Base-by-base conservation (phyloP, 1,139 yeast species). In the Arxiozyma bovina region DNA sequence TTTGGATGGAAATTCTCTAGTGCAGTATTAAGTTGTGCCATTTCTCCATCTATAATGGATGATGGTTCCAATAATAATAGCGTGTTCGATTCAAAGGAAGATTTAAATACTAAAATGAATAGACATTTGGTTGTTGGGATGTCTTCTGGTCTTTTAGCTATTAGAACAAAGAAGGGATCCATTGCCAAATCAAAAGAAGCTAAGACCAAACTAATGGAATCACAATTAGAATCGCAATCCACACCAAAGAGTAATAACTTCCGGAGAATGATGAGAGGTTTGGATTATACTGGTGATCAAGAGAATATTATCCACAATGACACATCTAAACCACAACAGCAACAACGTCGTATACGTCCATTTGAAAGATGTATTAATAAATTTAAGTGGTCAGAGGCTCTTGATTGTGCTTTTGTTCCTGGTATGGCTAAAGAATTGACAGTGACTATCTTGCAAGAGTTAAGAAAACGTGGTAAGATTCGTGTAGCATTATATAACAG, bases 1-100 rank as follows among this genome's bases (percentile, higher is more conserved):
- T 93, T 90, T 70, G 98, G 98, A 47, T 93, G 98, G 98, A 93
- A 91, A 70, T 91, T 87, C 66, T 96, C 96, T 45, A 90, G 94
- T 18, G 95, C 96, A 46, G 96, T 93, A 0, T 75, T 93, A 61
- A 78, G 90, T 63, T 84, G 96, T 68, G 98, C 91, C 9, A 86
- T 91, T 12, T 87, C 96, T 11, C 98, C 98, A 22, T 83, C 85
- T 58, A 45, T 45, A 25, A 21, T 45, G 17, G 27, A 20, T 20
- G 41, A 45, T 18, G 34, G 12, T n/a, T 27, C 41, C 30, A 84
- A 61, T 52, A 66, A 69, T 9, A 64, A 62, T 53, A 68, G 70
- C 42, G 6, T 6, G 4, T n/a, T 34, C 12, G 40, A n/a, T 34
- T 34, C 40, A 12, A 23, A 25, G n/a, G 48, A 45, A 30, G 48